These are phyloP conservation scores for Paramyrothecium roridum DNA, from an alignment of 2,329 filamentous ascomycete genomes.

Conservation along the genomic window DNA sequence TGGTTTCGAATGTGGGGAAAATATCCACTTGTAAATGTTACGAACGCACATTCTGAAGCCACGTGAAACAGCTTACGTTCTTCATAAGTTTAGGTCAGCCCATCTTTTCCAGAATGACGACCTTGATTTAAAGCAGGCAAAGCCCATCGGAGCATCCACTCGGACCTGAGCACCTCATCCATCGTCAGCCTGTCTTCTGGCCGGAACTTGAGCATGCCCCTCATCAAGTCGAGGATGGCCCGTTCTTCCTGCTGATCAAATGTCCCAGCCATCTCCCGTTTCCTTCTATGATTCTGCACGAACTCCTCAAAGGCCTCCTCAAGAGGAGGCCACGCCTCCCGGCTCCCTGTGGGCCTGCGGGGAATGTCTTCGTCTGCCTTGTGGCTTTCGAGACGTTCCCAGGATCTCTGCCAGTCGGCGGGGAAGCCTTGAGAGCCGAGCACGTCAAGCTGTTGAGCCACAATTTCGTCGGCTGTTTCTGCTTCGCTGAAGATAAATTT, in stretches of 20 bases:
- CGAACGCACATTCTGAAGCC: too few relatives aligned
- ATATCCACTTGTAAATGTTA: too few relatives aligned
- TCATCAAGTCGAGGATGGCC: constrained; percentile 24
- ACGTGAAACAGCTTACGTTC: too few relatives aligned
- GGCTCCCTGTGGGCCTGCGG: too few relatives aligned
- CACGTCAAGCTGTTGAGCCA: constrained; percentile 16
- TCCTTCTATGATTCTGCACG: constrained; percentile 16
- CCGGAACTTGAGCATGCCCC: constrained; percentile 22
- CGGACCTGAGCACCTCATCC: constrained; percentile 23
- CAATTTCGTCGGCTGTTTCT: constrained; percentile 12
- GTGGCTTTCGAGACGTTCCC: background rate
- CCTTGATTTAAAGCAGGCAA: background rate
- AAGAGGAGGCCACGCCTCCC: constrained; percentile 16
- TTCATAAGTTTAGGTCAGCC: too few relatives aligned
- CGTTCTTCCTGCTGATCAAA: constrained; percentile 14
- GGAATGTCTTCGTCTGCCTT: too few relatives aligned
- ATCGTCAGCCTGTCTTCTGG: constrained; percentile 22
- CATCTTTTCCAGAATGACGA: too few relatives aligned
- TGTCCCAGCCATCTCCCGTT: constrained; percentile 5
- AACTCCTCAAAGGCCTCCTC: constrained; percentile 22
- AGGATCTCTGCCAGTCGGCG: constrained; percentile 7
- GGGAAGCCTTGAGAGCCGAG: constrained; percentile 10
- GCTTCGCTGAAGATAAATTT: constrained; percentile 15
- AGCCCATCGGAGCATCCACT: constrained; percentile 31
- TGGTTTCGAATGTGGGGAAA: too few relatives aligned